Conservation (phyloP, 2,329 filamentous ascomycete species). For the Venturia carpophila region DNA sequence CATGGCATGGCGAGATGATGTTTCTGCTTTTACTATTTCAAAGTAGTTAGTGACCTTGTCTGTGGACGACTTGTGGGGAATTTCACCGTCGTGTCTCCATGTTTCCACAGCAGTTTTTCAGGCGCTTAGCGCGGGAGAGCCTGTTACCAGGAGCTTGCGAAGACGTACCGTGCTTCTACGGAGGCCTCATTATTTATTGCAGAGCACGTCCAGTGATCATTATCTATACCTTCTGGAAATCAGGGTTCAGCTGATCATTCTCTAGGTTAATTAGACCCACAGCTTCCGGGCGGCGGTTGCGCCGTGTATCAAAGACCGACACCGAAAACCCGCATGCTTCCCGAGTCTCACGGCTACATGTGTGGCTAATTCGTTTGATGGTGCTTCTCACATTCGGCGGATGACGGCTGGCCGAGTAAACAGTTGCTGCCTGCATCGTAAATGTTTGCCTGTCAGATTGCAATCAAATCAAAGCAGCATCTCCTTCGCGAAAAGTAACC, state of each 20-base stretch:
- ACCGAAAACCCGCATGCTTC: neutral
- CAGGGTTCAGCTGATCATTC: neutral
- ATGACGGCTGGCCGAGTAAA: neutral
- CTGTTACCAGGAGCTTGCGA: neutral
- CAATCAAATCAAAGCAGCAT: conserved; percentile 1
- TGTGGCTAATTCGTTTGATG: neutral
- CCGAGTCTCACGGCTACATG: neutral
- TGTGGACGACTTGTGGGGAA: neutral
- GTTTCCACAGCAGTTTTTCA: neutral
- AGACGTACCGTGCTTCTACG: too few species aligned
- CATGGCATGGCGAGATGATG: neutral
- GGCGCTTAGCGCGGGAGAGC: neutral
- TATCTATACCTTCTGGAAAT: neutral
- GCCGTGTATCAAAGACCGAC: neutral
- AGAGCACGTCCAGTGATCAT: neutral
- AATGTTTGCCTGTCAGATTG: neutral
- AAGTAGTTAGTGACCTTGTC: neutral
- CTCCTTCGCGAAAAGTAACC: neutral
- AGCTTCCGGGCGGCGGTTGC: neutral
- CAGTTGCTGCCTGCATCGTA: neutral
- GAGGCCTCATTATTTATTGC: neutral
- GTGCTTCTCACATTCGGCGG: neutral
- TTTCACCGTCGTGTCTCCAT: neutral
- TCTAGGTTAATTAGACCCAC: neutral
- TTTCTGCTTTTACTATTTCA: neutral